Conservation (phyloP, 2,329 filamentous ascomycete genomes). For the Colletotrichum liaoningense region DNA sequence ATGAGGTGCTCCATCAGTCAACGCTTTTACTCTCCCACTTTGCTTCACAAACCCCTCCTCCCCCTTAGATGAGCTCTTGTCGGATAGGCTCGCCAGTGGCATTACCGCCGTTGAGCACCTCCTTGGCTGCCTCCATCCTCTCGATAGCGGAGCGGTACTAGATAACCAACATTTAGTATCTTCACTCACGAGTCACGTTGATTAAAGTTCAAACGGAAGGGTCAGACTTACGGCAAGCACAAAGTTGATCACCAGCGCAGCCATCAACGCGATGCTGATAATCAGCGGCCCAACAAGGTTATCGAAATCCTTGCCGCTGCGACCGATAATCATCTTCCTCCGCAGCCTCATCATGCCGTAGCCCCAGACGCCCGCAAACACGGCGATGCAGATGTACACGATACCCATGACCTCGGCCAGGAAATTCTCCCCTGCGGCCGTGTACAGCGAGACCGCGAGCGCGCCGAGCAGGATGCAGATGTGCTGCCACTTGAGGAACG, state of each 20-base stretch:
- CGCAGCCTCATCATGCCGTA: constrained; percentile 84
- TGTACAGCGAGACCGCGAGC: constrained; percentile 86
- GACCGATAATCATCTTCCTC: constrained; percentile 81
- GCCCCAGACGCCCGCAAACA: constrained; percentile 89
- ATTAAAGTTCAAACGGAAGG: neutral
- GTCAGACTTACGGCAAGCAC: constrained; percentile 76
- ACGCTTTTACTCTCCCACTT: too few relatives aligned
- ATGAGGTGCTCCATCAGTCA: neutral
- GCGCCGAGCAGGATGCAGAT: constrained; percentile 89
- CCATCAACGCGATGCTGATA: constrained; percentile 81
- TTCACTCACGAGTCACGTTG: neutral
- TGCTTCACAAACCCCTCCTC: neutral
- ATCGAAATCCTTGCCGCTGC: constrained; percentile 94
- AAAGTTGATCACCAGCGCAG: constrained; percentile 89
- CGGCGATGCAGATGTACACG: constrained; percentile 83
- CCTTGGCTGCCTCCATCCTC: constrained; percentile 8
- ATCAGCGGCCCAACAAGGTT: constrained; percentile 86
- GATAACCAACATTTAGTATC: neutral
- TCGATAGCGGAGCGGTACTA: constrained; percentile 35
- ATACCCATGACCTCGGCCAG: constrained; percentile 84
- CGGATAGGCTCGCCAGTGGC: constrained; percentile 29
- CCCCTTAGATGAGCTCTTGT: constrained; percentile 46
- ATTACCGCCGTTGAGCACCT: neutral
- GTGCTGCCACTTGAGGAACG: constrained; percentile 99
- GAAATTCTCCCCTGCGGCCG: constrained; percentile 84